Conservation (phyloP, 2,329 filamentous ascomycete genomes). For the Hirsutella minnesotensis region DNA sequence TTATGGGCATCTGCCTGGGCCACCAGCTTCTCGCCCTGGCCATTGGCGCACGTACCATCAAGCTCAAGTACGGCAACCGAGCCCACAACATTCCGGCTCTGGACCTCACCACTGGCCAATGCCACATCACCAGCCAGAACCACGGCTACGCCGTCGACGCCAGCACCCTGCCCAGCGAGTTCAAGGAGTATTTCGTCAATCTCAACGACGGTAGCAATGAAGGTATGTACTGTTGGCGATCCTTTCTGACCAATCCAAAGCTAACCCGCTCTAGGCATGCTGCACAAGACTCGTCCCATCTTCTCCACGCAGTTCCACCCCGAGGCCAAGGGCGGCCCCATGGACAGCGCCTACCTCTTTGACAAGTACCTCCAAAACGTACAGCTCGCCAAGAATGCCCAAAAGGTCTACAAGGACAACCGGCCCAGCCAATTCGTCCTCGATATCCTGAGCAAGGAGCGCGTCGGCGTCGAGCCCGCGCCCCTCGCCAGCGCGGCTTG, state of each 20-base stretch:
- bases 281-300: constrained; percentile 90
- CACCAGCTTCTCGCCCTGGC: constrained; percentile 92
- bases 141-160: constrained; percentile 94
- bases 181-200: constrained; percentile 98
- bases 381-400: constrained; percentile 74
- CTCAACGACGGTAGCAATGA: constrained; percentile 96
- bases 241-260: not conserved
- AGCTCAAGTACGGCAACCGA: constrained; percentile 98
- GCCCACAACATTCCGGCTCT: constrained; percentile 97
- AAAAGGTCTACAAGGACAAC: constrained; percentile 73
- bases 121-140: constrained; percentile 98
- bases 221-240: constrained; percentile 33
- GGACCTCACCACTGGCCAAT: constrained; percentile 88
- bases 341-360: constrained; percentile 92
- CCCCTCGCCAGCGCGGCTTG: constrained; percentile 41
- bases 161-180: constrained; percentile 68
- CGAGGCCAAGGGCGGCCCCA: constrained; percentile 91
- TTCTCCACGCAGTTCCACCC: constrained; percentile 99
- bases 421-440: constrained; percentile 78
- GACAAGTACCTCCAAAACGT: constrained; percentile 93
- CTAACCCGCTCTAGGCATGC: constrained; percentile 46
- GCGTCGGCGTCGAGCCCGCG: constrained; percentile 70
- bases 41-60: constrained; percentile 78
- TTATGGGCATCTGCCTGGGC: constrained; percentile 97
- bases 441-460: constrained; percentile 85